Percentiles rank a stretch among this genome's conserved stretches.
Evolutionary conservation across 441 rosid species (phyloP).

Genomic region (Corymbia calophylla): DNA sequence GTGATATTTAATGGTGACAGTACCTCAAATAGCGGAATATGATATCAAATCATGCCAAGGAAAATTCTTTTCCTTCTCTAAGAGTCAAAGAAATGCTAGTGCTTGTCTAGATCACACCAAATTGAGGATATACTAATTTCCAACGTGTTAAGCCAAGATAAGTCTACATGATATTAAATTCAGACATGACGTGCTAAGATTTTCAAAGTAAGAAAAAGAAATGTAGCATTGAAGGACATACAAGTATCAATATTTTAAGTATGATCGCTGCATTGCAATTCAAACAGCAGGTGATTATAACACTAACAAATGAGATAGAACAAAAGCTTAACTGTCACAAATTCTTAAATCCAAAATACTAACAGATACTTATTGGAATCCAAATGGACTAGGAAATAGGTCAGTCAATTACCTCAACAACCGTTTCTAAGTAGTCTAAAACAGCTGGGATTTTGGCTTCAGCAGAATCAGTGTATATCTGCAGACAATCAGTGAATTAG

Average conservation of each 20-base stretch:
- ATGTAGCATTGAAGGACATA: not conserved
- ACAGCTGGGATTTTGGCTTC: conserved; percentile 95
- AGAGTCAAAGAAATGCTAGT: not conserved
- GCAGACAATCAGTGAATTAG: conserved; percentile 7
- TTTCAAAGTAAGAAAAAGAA: not conserved
- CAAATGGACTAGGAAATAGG: not conserved
- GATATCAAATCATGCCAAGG: not conserved
- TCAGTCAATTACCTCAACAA: conserved; percentile 60
- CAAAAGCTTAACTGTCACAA: not conserved
- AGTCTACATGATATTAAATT: not conserved
- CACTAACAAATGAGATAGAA: not conserved
- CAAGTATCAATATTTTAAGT: not conserved
- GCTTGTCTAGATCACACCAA: not conserved
- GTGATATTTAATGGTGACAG: not conserved
- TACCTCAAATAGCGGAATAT: not conserved
- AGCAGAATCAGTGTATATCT: conserved; percentile 95
- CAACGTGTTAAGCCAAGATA: not conserved
- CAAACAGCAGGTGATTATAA: not conserved
- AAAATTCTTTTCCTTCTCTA: not conserved
- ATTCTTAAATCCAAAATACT: not conserved
- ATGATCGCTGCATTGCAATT: not conserved
- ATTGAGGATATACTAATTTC: not conserved
- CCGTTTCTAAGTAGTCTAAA: conserved; percentile 73
- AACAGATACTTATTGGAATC: not conserved
- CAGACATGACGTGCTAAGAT: not conserved